phyloP scores from a whole-genome alignment of 1,284 basidiomycete genomes.

The Boletellus dicymbophilus region DNA sequence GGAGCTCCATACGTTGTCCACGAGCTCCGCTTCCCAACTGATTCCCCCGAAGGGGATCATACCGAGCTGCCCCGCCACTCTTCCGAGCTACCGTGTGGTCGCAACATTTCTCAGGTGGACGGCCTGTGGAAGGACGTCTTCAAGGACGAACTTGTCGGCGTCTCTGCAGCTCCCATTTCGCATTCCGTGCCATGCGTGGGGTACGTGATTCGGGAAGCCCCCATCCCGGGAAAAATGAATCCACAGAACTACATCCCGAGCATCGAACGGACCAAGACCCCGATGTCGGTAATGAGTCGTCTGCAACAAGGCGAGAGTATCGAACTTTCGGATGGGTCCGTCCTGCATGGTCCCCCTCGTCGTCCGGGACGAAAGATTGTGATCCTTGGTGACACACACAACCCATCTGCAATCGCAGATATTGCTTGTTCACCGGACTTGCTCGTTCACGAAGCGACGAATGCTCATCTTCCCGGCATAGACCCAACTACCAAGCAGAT shows the following conservation, averaged over 20 bases:
- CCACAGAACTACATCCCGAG: constrained; percentile 63
- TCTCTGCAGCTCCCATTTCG: constrained; percentile 83
- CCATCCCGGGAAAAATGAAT: constrained; percentile 77
- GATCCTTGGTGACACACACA: constrained; percentile 81
- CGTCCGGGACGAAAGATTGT: constrained; percentile 74
- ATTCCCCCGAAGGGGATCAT: constrained; percentile 51
- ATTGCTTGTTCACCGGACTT: constrained; percentile 66
- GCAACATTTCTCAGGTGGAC: constrained; percentile 63
- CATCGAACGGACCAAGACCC: constrained; percentile 70
- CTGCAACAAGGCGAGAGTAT: constrained; percentile 74
- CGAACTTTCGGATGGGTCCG: constrained; percentile 75
- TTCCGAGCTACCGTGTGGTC: constrained; percentile 64
- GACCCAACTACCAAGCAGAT: constrained; percentile 55
- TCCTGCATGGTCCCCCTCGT: constrained; percentile 71
- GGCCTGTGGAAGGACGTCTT: constrained; percentile 78
- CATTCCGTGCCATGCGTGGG: constrained; percentile 87
- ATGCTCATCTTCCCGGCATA: constrained; percentile 79
- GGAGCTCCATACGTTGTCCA: constrained; percentile 84
- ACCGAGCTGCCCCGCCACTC: constrained; percentile 48
- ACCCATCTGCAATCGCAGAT: constrained; percentile 64
- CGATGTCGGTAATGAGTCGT: constrained; percentile 68
- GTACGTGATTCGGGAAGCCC: constrained; percentile 77
- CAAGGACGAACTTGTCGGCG: constrained; percentile 57
- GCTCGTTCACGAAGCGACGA: constrained; percentile 88
- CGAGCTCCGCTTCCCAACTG: constrained; percentile 71